phyloP scores from a whole-genome alignment of 768 basidiomycete genomes.

The Termitomyces sp. region DNA sequence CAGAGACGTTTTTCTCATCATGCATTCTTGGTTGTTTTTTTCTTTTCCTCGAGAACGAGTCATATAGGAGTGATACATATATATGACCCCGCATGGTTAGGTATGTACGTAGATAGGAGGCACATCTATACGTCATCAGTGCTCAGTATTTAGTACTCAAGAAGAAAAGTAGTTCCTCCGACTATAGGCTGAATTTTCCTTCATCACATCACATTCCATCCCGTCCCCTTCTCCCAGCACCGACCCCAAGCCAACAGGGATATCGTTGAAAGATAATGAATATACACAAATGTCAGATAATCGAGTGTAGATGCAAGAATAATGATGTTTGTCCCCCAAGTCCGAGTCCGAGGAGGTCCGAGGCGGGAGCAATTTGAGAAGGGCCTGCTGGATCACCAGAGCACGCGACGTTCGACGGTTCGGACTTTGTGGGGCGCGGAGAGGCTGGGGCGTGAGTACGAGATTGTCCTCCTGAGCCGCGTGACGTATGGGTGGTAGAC shows the following conservation, averaged over 20 bases:
- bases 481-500: conserved; percentile 81
- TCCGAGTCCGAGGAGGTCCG: not conserved
- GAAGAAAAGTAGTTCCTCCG: not conserved
- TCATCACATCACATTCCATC: no score
- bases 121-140: conserved; percentile 2
- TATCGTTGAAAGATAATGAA: not conserved
- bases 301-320: not conserved
- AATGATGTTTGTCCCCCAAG: not conserved
- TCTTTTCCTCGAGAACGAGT: not conserved
- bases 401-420: conserved; percentile 72
- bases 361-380: not conserved
- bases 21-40: not conserved
- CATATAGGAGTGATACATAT: not conserved
- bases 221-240: not conserved
- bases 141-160: not conserved
- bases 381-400: conserved; percentile 50
- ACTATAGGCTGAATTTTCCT: not conserved
- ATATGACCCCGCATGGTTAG: no score
- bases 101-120: not conserved
- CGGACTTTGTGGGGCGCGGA: conserved; percentile 32
- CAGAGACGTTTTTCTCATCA: not conserved
- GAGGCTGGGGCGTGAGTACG: conserved; percentile 46
- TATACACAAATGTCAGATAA: not conserved
- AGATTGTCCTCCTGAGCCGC: conserved; percentile 71
- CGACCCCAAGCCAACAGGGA: not conserved